A percentile compares a stretch with the other conserved stretches of the same genome.
Conservation (phyloP, 2,329 filamentous ascomycete species). For the Colletotrichum camelliae region DNA sequence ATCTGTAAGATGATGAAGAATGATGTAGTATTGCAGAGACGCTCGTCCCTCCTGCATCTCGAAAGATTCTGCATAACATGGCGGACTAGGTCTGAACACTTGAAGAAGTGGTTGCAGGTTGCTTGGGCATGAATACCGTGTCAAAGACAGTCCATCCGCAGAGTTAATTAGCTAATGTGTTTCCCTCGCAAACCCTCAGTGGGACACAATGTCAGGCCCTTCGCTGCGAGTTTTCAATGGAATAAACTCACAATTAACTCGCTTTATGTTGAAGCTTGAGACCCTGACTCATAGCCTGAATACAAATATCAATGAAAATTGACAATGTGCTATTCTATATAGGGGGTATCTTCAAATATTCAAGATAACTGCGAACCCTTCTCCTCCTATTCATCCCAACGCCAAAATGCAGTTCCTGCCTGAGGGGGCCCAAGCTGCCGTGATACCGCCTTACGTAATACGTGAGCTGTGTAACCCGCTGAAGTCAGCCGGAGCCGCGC, state of each 20-base stretch:
- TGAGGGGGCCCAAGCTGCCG: background rate
- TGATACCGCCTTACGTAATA: background rate
- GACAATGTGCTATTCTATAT: background rate
- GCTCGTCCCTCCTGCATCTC: background rate
- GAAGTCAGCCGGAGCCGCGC: background rate
- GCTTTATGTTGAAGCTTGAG: background rate
- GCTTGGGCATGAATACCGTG: too few relatives aligned
- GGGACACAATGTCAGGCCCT: background rate
- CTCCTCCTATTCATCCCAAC: background rate
- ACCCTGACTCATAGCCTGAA: background rate
- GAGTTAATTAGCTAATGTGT: background rate
- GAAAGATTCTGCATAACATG: background rate
- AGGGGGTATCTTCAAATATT: background rate
- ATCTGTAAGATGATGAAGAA: background rate
- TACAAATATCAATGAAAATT: background rate
- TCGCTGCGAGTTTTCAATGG: background rate
- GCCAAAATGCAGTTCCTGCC: background rate
- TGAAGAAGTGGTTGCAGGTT: background rate
- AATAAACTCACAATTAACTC: background rate
- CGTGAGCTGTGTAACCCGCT: background rate
- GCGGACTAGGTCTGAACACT: background rate
- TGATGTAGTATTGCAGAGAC: background rate
- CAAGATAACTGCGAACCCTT: background rate
- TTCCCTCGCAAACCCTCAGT: background rate
- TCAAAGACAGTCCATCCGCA: too few relatives aligned